Evolutionary conservation across 75 land plant species (phyloP), one percentile per base, ranked within the genome.

Genomic region (Chamaecyparis obtusa): DNA sequence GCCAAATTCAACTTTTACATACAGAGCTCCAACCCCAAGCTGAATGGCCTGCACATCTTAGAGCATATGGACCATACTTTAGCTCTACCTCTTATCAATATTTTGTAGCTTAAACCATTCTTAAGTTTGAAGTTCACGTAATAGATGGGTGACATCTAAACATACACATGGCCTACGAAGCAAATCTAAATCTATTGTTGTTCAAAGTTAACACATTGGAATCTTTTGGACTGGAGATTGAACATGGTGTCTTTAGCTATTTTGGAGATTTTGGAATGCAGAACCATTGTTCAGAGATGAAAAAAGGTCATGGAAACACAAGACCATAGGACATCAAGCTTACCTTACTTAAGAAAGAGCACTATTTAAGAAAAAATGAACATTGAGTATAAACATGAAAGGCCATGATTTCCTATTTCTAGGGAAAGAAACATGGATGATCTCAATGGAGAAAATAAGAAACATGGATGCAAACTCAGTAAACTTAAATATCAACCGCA

Each of bases 211-310:
- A 10, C 44, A 93, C 91, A 0, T 33, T 95, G 21, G 93, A 95
- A 75, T 92, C 93, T 43, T 75, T 92, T 69, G 94, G 93, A 33
- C 88, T 93, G 11, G 94, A 93, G 83, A 94, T 94, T 87, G 87
- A 95, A 77, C 94, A 95, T 71, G 93, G 93, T 86, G 91, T 93
- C 33, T 89, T 93, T n/a, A 93, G 93, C 87, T 95, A 94, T 60
- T 95, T 95, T 79, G 87, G 88, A 85, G 93, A 95, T 82, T 93
- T 95, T 85, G 86, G 93, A 84, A 85, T 95, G 90, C 96, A 91
- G 71, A 94, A 92, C 76, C 92, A 91, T n/a, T 93, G 95, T 89
- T 89, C 92, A 44, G 93, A 93, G 78, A 44, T 11, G 10, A 44
- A 71, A 0, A 90, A 90, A 32, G 85, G 80, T 56, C 87, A 86